Evolutionary conservation across 2,329 filamentous ascomycete species (phyloP).

Genomic region (Fusarium udum): DNA sequence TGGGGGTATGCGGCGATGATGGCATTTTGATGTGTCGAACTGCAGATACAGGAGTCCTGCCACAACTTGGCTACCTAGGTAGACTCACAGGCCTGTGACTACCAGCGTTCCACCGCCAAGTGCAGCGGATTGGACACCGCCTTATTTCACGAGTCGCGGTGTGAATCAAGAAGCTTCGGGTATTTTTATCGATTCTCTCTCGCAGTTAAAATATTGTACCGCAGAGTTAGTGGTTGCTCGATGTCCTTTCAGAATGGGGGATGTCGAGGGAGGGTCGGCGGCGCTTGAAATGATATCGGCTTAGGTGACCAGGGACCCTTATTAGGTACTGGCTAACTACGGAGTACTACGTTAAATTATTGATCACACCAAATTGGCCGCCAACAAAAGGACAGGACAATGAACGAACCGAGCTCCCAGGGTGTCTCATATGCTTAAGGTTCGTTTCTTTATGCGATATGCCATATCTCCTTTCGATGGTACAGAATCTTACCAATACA

Average conservation of each 20-base stretch:
- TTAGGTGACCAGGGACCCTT: slow-evolving; percentile 38
- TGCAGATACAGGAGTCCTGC: slow-evolving; percentile 14
- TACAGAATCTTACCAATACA: neutral
- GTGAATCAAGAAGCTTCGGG: neutral
- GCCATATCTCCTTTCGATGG: neutral
- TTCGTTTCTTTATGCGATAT: neutral
- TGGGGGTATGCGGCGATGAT: slow-evolving; percentile 63
- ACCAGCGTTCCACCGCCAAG: slow-evolving; percentile 26
- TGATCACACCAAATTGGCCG: slow-evolving; percentile 37
- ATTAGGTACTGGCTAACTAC: slow-evolving; percentile 32
- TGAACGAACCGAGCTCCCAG: slow-evolving; percentile 16
- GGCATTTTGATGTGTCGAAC: slow-evolving; percentile 43
- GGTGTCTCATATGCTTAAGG: neutral
- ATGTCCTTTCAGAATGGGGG: slow-evolving; percentile 33
- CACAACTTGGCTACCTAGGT: slow-evolving; percentile 5
- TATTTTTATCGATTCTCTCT: neutral
- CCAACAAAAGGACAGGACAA: slow-evolving; percentile 19
- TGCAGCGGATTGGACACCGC: slow-evolving; percentile 9
- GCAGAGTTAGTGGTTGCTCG: slow-evolving; percentile 16
- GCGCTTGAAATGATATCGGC: slow-evolving; percentile 38
- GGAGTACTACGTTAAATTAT: too few relatives aligned
- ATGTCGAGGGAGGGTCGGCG: slow-evolving; percentile 35
- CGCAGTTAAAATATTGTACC: slow-evolving; percentile 4
- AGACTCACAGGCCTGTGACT: slow-evolving; percentile 24
- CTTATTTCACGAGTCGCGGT: neutral